These are phyloP conservation scores for Fraxinus ornus DNA, from an alignment of 305 asterid genomes.

Conservation along the genomic window DNA sequence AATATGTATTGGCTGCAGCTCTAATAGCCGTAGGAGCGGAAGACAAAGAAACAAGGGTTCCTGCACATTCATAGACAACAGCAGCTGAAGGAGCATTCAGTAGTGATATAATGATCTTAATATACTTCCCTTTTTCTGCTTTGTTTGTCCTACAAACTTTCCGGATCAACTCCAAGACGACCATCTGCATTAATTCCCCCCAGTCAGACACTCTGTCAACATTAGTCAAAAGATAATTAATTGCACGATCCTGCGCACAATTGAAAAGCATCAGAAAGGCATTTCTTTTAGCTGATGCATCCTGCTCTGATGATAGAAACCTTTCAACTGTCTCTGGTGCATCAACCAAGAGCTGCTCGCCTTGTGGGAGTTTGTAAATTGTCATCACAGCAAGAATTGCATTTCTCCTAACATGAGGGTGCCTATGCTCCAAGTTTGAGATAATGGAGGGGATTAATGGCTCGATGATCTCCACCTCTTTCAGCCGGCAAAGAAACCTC, in stretches of 20 bases:
- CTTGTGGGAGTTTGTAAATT: constrained; percentile 83
- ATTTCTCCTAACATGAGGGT: constrained; percentile 78
- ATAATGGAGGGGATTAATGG: constrained; percentile 90
- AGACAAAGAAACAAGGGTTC: constrained; percentile 89
- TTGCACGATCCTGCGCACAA: constrained; percentile 90
- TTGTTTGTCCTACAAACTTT: constrained; percentile 92
- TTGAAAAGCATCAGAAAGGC: constrained; percentile 95
- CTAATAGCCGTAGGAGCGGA: constrained; percentile 95
- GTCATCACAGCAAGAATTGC: constrained; percentile 97
- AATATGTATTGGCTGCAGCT: constrained; percentile 93
- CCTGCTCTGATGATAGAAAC: constrained; percentile 78
- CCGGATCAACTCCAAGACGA: constrained; percentile 79
- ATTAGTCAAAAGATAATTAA: constrained; percentile 74
- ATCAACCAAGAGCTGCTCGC: constrained; percentile 88
- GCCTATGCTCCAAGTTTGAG: constrained; percentile 85
- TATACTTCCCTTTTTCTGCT: constrained; percentile 88
- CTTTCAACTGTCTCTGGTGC: constrained; percentile 95
- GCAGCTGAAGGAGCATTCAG: constrained; percentile 86
- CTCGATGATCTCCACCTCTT: constrained; percentile 86
- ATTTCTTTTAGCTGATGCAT: constrained; percentile 82
- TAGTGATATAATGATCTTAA: constrained; percentile 78
- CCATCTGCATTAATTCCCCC: constrained; percentile 95
- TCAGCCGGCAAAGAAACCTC: constrained; percentile 87
- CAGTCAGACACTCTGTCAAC: constrained; percentile 82
- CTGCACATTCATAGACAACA: constrained; percentile 93